Evolutionary conservation across 139 green algal genomes (phyloP).

Genomic region (Chara braunii): DNA sequence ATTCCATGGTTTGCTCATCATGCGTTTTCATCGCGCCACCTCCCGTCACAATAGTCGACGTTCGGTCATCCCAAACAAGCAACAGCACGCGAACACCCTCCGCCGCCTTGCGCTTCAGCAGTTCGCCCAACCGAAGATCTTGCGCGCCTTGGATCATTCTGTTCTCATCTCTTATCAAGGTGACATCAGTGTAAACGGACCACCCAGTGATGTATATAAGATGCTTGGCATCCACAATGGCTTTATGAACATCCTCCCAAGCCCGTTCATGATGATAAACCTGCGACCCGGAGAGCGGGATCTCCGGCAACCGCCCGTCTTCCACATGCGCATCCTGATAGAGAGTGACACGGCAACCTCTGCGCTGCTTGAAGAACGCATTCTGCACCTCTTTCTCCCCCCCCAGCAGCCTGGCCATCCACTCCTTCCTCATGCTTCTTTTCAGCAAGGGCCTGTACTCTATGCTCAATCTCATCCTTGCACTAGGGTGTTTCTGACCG

Average conservation of each 20-base stretch:
- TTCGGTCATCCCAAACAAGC: constrained; percentile 59
- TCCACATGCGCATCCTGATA: constrained; percentile 40
- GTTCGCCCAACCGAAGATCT: constrained; percentile 41
- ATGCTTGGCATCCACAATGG: constrained; percentile 40
- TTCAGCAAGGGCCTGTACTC: not conserved
- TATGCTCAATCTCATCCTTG: not conserved
- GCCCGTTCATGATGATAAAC: not conserved
- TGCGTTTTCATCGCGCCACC: constrained; percentile 54
- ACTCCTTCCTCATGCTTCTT: not conserved
- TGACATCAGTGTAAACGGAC: constrained; percentile 46
- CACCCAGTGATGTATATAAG: constrained; percentile 59
- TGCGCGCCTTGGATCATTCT: not conserved
- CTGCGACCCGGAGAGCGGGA: not conserved
- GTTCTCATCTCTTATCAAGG: constrained; percentile 27
- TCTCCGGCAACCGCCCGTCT: not conserved
- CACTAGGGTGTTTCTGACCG: not conserved
- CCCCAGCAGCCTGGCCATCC: not conserved
- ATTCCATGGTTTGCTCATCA: constrained; percentile 48
- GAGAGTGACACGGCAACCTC: constrained; percentile 42
- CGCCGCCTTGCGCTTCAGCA: constrained; percentile 50
- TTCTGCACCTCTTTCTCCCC: constrained; percentile 21
- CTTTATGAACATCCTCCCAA: constrained; percentile 20
- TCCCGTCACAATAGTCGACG: too few species aligned
- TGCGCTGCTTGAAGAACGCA: constrained; percentile 38
- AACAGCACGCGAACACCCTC: constrained; percentile 43